Conservation (phyloP, 305 asterid genomes). For the Fraxinus sp. region DNA sequence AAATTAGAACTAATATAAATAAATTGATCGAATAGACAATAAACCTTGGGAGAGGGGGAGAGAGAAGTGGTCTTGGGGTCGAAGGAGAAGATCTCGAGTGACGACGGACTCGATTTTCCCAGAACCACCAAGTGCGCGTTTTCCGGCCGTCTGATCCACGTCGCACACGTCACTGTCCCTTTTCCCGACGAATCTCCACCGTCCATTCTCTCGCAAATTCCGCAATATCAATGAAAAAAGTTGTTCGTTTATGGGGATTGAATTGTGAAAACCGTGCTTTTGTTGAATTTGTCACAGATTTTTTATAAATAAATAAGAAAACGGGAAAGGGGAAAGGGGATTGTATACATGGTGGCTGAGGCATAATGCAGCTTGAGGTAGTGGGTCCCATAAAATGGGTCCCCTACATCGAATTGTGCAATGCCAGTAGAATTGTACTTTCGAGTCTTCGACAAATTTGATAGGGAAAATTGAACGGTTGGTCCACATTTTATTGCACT, state of each 20-base stretch:
- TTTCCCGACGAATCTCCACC: slow-evolving; percentile 51
- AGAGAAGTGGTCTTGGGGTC: slow-evolving; percentile 54
- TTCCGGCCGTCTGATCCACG: slow-evolving; percentile 95
- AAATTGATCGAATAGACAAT: slow-evolving; percentile 1
- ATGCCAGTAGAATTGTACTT: background rate
- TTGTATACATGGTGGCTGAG: background rate
- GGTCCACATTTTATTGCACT: background rate
- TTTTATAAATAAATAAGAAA: too few relatives aligned
- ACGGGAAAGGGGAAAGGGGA: background rate
- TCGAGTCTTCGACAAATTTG: background rate
- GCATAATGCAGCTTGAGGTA: background rate
- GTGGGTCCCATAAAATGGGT: background rate
- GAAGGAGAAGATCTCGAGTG: slow-evolving; percentile 76
- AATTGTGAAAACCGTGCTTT: background rate
- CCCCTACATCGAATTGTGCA: background rate
- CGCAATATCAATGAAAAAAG: background rate
- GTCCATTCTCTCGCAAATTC: slow-evolving; percentile 37
- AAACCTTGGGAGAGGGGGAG: slow-evolving; percentile 75
- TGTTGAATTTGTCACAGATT: background rate
- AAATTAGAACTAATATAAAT: background rate
- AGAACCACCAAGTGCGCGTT: slow-evolving; percentile 72
- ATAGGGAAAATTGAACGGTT: background rate
- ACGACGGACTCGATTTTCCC: slow-evolving; percentile 63
- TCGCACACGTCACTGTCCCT: slow-evolving; percentile 64
- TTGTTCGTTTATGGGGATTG: background rate